Base-by-base conservation (phyloP, 2,329 filamentous ascomycete species). In the Colletotrichum brevisporum region DNA sequence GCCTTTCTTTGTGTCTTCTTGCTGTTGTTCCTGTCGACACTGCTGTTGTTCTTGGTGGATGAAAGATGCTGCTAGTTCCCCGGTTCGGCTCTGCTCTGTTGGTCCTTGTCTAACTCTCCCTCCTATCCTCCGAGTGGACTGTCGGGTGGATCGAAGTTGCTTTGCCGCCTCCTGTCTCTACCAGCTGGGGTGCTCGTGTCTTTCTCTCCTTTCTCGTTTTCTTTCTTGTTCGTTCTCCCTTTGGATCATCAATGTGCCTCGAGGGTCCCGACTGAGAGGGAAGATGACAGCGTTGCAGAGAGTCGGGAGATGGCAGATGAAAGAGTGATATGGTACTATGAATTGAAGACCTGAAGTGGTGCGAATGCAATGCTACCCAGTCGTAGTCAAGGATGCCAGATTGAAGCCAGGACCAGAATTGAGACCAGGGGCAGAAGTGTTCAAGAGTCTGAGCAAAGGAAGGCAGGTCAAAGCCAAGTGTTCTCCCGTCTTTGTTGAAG, bases 391-490 rank as follows among this genome's bases (percentile, higher is more conserved):
- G 53, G 24, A 67, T 36, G 31, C 31, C 45, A 18, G 58, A 26
- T 36, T 15, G 24, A 51, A n/a, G 16, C 13, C 31, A 60, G 47
- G 31, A 27, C 39, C 57, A 52, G 57, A 12, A 43, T 5, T 12
- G 6, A 13, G 41, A 15, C 57, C 31, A 60, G 57, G 27, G n/a
- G 39, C 57, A 52, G 57, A 60, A 52, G 13, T 27, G 36, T 39
- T 31, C 21, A 21, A 41, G 57, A 21, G 24, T 16, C 58, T 10
- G 47, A 61, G 58, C 21, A 41, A 59, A 70, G 55, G 24, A 52
- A 51, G 21, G 26, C 45, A 66, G 39, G 43, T 66, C 21, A 69
- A 69, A 67, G 67, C 56, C 67, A 52, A 53, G 26, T 50, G 63
- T 16, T 16, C 15, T 27, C 36, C 21, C n/a, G 62, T 52, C 67